phyloP scores from a whole-genome alignment of 169 alveolate species.

The Cytauxzoon felis region DNA sequence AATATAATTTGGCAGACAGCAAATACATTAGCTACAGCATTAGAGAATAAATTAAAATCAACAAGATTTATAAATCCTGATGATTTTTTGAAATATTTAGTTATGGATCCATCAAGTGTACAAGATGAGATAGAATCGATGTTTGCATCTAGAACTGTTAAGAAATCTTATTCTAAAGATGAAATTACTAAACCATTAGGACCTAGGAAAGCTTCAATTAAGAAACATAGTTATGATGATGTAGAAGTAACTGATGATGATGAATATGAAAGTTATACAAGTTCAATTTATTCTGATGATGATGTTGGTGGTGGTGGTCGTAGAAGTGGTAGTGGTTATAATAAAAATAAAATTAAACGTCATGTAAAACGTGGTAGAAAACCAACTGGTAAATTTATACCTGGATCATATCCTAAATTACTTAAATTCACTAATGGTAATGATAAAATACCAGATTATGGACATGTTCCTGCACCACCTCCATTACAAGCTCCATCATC shows the following conservation, averaged over 20 bases:
- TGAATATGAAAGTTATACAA: constrained; percentile 34
- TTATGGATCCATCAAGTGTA: constrained; percentile 55
- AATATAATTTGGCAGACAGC: constrained; percentile 79
- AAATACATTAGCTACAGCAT: constrained; percentile 63
- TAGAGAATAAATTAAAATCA: constrained; percentile 64
- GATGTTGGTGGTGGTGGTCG: not conserved
- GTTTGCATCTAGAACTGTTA: constrained; percentile 7
- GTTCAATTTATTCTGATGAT: constrained; percentile 27
- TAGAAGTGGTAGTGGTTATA: constrained; percentile 19
- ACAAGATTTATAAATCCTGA: constrained; percentile 68
- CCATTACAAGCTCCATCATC: constrained; percentile 69
- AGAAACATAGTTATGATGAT: constrained; percentile 4
- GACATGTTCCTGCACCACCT: constrained; percentile 79
- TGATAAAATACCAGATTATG: constrained; percentile 67
- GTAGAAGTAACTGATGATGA: constrained; percentile 53
- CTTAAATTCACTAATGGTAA: not conserved
- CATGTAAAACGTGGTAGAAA: constrained; percentile 1
- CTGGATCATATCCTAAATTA: not conserved
- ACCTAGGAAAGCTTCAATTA: not conserved
- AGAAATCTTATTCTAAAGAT: constrained; percentile 3
- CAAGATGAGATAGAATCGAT: constrained; percentile 28
- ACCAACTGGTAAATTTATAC: not conserved
- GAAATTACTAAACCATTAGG: constrained; percentile 2
- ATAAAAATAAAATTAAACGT: no score
- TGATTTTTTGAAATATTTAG: constrained; percentile 32